These are phyloP conservation scores for Populus ilicifolia DNA, from an alignment of 345 rosid species.

Conservation along the genomic window DNA sequence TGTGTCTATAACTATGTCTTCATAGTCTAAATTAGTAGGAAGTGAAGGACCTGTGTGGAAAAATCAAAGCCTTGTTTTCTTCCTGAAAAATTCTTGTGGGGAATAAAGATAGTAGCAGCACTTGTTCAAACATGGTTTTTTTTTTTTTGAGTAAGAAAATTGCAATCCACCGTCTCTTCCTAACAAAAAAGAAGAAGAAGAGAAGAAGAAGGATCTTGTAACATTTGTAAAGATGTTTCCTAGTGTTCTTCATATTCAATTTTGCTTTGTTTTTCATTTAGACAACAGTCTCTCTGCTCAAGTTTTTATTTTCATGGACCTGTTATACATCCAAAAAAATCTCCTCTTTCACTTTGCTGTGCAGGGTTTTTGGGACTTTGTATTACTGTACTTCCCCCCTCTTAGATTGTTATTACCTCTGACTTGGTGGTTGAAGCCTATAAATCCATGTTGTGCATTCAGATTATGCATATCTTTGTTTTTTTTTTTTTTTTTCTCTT, in stretches of 20 bases:
- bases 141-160: too few relatives aligned
- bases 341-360: not conserved
- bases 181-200: too few relatives aligned
- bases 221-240: too few relatives aligned
- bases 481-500: not conserved
- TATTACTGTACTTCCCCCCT: not conserved
- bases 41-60: not conserved
- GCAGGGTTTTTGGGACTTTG: not conserved
- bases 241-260: not conserved
- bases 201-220: not conserved
- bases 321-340: not conserved
- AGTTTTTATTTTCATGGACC: not conserved
- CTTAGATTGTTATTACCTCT: not conserved
- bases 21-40: not conserved
- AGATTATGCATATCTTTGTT: not conserved
- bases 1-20: not conserved
- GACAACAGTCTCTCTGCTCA: not conserved
- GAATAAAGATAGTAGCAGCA: too few relatives aligned
- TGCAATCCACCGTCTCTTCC: too few relatives aligned
- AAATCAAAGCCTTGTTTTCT: not conserved
- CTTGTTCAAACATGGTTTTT: too few relatives aligned
- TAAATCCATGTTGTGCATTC: not conserved
- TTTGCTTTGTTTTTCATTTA: not conserved
- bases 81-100: not conserved
- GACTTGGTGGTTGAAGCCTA: not conserved